phyloP scores from a whole-genome alignment of 2,329 filamentous ascomycete species.

The Pseudogymnoascus destructans region DNA sequence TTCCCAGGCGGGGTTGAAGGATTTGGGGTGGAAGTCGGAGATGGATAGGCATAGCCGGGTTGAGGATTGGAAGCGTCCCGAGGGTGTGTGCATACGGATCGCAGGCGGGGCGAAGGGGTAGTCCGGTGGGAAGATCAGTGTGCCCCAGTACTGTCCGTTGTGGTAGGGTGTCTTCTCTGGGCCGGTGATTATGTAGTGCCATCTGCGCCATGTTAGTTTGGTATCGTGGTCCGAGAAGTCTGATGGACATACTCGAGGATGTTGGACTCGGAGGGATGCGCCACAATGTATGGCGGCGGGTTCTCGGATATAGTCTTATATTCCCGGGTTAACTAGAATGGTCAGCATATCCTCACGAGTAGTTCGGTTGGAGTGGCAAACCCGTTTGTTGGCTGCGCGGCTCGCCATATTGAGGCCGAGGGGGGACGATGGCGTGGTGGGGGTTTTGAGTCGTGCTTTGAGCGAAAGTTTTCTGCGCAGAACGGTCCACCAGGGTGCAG shows the following conservation, averaged over 20 bases:
- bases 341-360: constrained; percentile 18
- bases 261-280: constrained; percentile 80
- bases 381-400: constrained; percentile 59
- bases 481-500: neutral
- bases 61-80: constrained; percentile 85
- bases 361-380: constrained; percentile 27
- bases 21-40: constrained; percentile 93
- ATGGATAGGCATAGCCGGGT: constrained; percentile 90
- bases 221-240: neutral
- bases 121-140: constrained; percentile 85
- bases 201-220: constrained; percentile 36
- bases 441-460: neutral
- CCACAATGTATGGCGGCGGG: constrained; percentile 77
- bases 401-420: constrained; percentile 45
- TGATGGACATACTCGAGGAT: constrained; percentile 62
- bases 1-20: constrained; percentile 97
- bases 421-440: constrained; percentile 10
- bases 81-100: constrained; percentile 98
- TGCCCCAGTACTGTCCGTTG: constrained; percentile 95
- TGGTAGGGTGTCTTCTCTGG: constrained; percentile 90
- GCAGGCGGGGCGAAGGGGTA: constrained; percentile 95
- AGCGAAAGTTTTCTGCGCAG: neutral
- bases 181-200: constrained; percentile 92
- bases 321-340: constrained; percentile 42
- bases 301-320: constrained; percentile 55